phyloP scores from a whole-genome alignment of 1,139 yeast genomes.

The Lodderomyces beijingensis region DNA sequence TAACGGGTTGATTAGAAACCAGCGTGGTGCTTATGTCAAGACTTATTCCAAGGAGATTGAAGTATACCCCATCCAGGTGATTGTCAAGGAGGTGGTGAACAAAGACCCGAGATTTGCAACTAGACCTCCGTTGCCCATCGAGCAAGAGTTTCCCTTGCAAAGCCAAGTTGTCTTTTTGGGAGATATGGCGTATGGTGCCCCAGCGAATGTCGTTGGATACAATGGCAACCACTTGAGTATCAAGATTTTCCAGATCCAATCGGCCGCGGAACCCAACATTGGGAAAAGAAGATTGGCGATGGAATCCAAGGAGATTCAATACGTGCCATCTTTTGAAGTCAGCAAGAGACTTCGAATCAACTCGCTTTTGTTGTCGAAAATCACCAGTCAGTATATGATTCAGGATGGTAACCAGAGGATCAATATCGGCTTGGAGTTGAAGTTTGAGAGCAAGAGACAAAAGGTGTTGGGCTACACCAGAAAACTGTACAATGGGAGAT shows the following conservation, averaged over 20 bases:
- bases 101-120: conserved; percentile 72
- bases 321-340: conserved; percentile 65
- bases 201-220: conserved; percentile 69
- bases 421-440: conserved; percentile 84
- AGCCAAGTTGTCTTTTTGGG: conserved; percentile 81
- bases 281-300: conserved; percentile 55
- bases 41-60: conserved; percentile 52
- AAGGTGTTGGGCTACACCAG: conserved; percentile 88
- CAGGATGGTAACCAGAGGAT: conserved; percentile 46
- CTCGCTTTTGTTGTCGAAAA: conserved; percentile 66
- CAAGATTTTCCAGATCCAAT: conserved; percentile 44
- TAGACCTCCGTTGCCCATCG: conserved; percentile 71
- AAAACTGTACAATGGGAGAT: conserved; percentile 45
- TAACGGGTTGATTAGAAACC: conserved; percentile 69
- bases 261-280: conserved; percentile 55
- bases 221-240: conserved; percentile 53
- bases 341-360: conserved; percentile 55
- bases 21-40: conserved; percentile 75
- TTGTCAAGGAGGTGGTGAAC: conserved; percentile 71
- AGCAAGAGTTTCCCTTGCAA: conserved; percentile 74
- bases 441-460: conserved; percentile 72
- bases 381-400: conserved; percentile 71
- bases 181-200: conserved; percentile 83
- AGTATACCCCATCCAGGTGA: conserved; percentile 67
- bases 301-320: conserved; percentile 55